Evolutionary conservation across 257 asterid genomes (phyloP).

Genomic region (Rhazya stricta): DNA sequence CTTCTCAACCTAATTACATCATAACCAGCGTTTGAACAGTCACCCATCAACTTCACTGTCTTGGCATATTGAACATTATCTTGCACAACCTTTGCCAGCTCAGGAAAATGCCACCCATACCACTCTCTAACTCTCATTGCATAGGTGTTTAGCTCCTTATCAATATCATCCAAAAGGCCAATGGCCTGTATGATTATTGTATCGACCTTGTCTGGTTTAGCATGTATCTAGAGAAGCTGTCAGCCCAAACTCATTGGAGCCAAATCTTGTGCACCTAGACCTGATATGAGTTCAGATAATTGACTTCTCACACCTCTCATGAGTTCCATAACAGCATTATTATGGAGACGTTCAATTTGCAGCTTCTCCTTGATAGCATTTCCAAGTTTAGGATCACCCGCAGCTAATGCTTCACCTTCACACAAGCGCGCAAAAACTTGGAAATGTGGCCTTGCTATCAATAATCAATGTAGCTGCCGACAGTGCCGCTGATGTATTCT

Average conservation of each 20-base stretch:
- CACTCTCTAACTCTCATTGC: slow-evolving; percentile 97
- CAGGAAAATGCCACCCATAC: slow-evolving; percentile 98
- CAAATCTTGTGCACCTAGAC: slow-evolving; percentile 73
- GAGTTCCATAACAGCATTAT: slow-evolving; percentile 73
- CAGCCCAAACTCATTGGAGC: slow-evolving; percentile 97
- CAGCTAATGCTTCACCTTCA: slow-evolving; percentile 58
- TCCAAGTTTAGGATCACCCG: slow-evolving; percentile 85
- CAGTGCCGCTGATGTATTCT: slow-evolving; percentile 72
- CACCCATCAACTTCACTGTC: slow-evolving; percentile 79
- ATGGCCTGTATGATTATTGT: slow-evolving; percentile 93
- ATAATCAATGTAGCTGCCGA: slow-evolving; percentile 63
- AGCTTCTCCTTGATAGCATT: slow-evolving; percentile 76
- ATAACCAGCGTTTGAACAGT: slow-evolving; percentile 51
- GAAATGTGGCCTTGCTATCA: slow-evolving; percentile 70
- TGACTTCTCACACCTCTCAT: slow-evolving; percentile 93
- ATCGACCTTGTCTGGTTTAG: slow-evolving; percentile 91
- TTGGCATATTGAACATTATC: slow-evolving; percentile 75
- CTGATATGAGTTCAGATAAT: slow-evolving; percentile 68
- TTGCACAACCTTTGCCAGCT: slow-evolving; percentile 78
- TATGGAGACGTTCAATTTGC: slow-evolving; percentile 88
- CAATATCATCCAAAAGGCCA: slow-evolving; percentile 87
- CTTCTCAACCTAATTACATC: neutral
- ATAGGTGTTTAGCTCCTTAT: slow-evolving; percentile 84
- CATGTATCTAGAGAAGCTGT: slow-evolving; percentile 77
- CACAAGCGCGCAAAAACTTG: slow-evolving; percentile 64